Base-by-base conservation (phyloP, 495 filamentous ascomycete genomes). In the Aeminium ludgeri region DNA sequence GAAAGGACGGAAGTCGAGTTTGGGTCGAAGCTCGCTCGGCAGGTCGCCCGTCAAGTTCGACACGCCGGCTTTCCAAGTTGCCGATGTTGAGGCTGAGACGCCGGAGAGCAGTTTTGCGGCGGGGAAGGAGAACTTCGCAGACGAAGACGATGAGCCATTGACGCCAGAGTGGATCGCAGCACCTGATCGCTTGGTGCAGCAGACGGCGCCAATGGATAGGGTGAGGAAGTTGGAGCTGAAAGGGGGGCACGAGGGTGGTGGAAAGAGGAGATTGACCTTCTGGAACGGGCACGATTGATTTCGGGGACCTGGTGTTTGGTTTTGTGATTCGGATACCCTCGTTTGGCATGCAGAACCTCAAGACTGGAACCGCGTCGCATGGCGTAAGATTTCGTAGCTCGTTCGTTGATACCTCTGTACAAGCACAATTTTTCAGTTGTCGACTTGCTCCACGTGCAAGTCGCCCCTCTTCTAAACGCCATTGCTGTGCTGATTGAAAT, bases 141-240 rank as follows among this genome's bases (percentile, higher is more conserved):
- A 44, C n/a, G 38, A 36, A 1, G 10, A 19, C 2, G 37, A 38
- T 13, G 46, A 44, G 30, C 48, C 48, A 1, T 30, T 29, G 6
- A 51, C 48, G 18, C 48, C 48, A 20, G 48, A 38, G 16, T 51
- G 41, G 30, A 31, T 51, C 2, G 33, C 38, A n/a, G 48, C 39
- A 12, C 48, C 48, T 17, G 36, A 43, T 25, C 29, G 6, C 30
- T 20, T 51, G 29, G 23, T 51, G 27, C 48, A 51, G 40, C 48
- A 51, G 48, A 51, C 48, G 27, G 48, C 48, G 36, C 48, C 48
- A 30, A 47, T 51, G 32, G 43, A 51, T 20, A 44, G 48, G 16
- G 48, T 43, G 34, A 30, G 48, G 36, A 51, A 51, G 44, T 40
- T 51, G 16, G 48, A 48, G 11, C 12, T 30, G 34, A 46, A 34